Percentiles rank a stretch among this genome's conserved stretches.
These are phyloP conservation scores for Cryptosporidium ryanae DNA, from an alignment of 169 alveolate species.

Conservation along the genomic window DNA sequence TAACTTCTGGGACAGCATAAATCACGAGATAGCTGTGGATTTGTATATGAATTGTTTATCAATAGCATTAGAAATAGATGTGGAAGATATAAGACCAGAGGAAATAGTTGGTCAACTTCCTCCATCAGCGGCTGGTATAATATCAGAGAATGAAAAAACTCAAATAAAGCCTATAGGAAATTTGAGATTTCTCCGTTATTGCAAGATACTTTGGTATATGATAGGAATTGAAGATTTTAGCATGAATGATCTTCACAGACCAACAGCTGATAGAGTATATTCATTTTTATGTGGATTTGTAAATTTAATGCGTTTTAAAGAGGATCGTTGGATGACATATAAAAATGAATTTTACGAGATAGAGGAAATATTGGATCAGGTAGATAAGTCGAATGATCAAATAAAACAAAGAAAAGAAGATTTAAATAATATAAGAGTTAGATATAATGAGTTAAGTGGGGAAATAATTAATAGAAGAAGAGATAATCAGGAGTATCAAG, in stretches of 20 bases:
- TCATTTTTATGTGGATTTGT: constrained; percentile 67
- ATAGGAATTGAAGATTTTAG: constrained; percentile 69
- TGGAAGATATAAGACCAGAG: constrained; percentile 66
- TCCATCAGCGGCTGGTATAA: constrained; percentile 51
- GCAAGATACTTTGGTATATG: constrained; percentile 60
- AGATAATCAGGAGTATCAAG: constrained; percentile 64
- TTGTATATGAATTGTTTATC: constrained; percentile 66
- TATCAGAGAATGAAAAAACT: constrained; percentile 58
- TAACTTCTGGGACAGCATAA: constrained; percentile 69
- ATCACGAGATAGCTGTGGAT: constrained; percentile 48
- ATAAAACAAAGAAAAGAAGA: constrained; percentile 66
- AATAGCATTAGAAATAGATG: constrained; percentile 68
- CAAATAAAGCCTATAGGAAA: constrained; percentile 67
- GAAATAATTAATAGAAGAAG: constrained; percentile 44
- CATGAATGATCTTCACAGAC: constrained; percentile 68
- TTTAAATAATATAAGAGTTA: constrained; percentile 33
- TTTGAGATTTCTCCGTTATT: constrained; percentile 63
- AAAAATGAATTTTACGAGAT: constrained; percentile 65
- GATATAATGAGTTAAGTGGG: constrained; percentile 60
- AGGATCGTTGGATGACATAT: constrained; percentile 69
- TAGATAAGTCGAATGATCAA: constrained; percentile 59
- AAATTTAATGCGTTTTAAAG: constrained; percentile 70
- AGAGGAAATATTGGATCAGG: constrained; percentile 54
- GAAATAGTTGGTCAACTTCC: constrained; percentile 52
- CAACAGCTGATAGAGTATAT: constrained; percentile 66